Percentiles rank a stretch among this genome's conserved stretches.
phyloP scores from a whole-genome alignment of 306 rosid genomes.

The Lathyrus aphaca region DNA sequence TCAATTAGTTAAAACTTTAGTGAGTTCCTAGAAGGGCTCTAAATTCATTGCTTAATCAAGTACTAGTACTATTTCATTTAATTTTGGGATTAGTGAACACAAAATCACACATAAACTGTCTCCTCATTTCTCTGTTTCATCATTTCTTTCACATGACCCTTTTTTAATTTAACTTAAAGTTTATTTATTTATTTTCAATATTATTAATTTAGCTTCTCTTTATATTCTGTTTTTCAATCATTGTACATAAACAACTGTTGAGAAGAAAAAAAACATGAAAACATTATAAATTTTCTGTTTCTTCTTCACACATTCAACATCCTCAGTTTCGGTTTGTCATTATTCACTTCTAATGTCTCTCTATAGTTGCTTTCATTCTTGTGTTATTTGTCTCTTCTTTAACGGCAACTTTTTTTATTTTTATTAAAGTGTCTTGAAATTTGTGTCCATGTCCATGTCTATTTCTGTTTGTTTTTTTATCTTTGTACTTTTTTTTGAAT shows the following conservation, averaged over 20 bases:
- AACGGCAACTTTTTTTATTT: slow-evolving; percentile 26
- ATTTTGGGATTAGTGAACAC: slow-evolving; percentile 42
- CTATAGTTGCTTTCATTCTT: slow-evolving; percentile 3
- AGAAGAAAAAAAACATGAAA: neutral
- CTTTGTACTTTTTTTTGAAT: neutral
- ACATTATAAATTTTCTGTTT: slow-evolving; percentile 17
- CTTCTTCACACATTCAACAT: slow-evolving; percentile 42
- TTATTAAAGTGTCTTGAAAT: slow-evolving; percentile 55
- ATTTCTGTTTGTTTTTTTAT: slow-evolving; percentile 44
- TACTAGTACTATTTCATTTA: neutral
- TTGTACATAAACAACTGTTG: slow-evolving; percentile 32
- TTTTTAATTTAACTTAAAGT: neutral
- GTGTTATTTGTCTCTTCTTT: slow-evolving; percentile 23
- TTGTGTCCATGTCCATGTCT: slow-evolving; percentile 54
- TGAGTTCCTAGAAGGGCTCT: slow-evolving; percentile 30
- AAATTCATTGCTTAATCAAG: slow-evolving; percentile 15
- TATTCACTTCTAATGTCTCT: slow-evolving; percentile 15
- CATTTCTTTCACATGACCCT: slow-evolving; percentile 36
- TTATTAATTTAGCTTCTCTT: slow-evolving; percentile 14
- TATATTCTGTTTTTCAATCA: slow-evolving; percentile 36
- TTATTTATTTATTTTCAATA: neutral
- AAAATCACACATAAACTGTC: slow-evolving; percentile 37
- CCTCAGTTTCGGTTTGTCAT: slow-evolving; percentile 31
- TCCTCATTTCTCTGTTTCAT: slow-evolving; percentile 41
- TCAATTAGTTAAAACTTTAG: slow-evolving; percentile 21